Conservation (phyloP, 2,329 filamentous ascomycete species). For the Pleurostoma richardsiae region DNA sequence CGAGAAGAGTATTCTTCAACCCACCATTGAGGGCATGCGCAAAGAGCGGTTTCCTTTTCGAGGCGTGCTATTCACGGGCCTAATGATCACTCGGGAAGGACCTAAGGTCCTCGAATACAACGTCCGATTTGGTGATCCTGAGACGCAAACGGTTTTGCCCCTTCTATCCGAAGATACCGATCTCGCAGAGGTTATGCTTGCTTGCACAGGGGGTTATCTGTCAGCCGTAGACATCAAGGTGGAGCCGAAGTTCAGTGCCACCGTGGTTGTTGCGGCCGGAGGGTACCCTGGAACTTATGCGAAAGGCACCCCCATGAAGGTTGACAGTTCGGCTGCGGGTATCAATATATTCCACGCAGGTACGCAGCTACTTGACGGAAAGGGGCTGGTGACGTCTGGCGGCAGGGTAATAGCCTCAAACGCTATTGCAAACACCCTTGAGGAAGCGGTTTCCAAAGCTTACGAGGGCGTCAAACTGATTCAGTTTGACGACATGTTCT, state of each 20-base stretch:
- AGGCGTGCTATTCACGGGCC: conserved; percentile 79
- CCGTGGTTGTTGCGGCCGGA: conserved; percentile 87
- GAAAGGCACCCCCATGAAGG: conserved; percentile 64
- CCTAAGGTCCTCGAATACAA: conserved; percentile 90
- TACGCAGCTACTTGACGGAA: conserved; percentile 59
- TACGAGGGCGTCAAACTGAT: conserved; percentile 79
- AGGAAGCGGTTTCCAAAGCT: conserved; percentile 80
- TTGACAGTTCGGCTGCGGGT: conserved; percentile 38
- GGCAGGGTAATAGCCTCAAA: conserved; percentile 94
- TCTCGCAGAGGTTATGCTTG: conserved; percentile 82
- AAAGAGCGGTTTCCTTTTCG: conserved; percentile 69
- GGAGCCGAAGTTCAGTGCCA: conserved; percentile 70
- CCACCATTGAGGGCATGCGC: conserved; percentile 84
- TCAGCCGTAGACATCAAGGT: conserved; percentile 64
- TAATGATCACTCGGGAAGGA: conserved; percentile 83
- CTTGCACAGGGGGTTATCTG: conserved; percentile 72
- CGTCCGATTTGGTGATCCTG: conserved; percentile 86
- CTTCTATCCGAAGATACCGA: conserved; percentile 75
- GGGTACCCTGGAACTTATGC: conserved; percentile 85
- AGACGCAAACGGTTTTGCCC: conserved; percentile 81
- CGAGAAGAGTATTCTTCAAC: conserved; percentile 77
- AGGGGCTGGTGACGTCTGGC: conserved; percentile 69
- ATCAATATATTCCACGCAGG: conserved; percentile 91
- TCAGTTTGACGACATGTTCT: conserved; percentile 85
- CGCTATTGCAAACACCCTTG: conserved; percentile 65